These are phyloP conservation scores for Dipodascus albidus DNA, from an alignment of 805 yeast genomes.

Conservation along the genomic window DNA sequence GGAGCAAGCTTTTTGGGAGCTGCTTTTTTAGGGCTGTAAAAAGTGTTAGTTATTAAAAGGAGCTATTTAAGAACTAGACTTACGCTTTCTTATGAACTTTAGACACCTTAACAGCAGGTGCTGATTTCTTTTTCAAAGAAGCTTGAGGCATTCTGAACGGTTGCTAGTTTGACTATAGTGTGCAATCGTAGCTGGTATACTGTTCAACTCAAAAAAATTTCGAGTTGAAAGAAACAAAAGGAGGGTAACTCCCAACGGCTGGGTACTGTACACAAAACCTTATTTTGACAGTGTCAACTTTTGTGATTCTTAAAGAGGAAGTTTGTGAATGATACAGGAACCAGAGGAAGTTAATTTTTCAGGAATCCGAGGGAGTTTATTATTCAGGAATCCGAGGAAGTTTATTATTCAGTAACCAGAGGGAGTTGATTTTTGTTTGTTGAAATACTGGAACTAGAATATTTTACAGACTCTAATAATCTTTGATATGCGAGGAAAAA, in stretches of 20 bases:
- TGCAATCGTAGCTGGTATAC: background rate
- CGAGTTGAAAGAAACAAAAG: background rate
- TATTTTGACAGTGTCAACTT: background rate
- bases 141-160: conserved; percentile 27
- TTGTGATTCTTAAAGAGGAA: background rate
- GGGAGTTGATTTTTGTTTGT: background rate
- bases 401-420: background rate
- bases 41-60: background rate
- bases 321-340: background rate
- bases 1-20: conserved; percentile 69
- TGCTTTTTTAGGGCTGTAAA: conserved; percentile 35
- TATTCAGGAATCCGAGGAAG: background rate
- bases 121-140: conserved; percentile 19
- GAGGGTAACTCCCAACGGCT: conserved; percentile 1
- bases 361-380: background rate
- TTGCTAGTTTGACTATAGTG: background rate
- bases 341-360: background rate
- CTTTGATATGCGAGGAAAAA: too few species aligned
- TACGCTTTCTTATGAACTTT: conserved; percentile 7
- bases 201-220: too few species aligned
- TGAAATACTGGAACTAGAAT: too few species aligned
- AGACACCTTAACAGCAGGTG: conserved; percentile 9
- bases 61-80: too few species aligned
- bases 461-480: too few species aligned
- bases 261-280: background rate